Conservation (phyloP, 2,329 filamentous ascomycete genomes). For the Pseudofabraea citricarpa region DNA sequence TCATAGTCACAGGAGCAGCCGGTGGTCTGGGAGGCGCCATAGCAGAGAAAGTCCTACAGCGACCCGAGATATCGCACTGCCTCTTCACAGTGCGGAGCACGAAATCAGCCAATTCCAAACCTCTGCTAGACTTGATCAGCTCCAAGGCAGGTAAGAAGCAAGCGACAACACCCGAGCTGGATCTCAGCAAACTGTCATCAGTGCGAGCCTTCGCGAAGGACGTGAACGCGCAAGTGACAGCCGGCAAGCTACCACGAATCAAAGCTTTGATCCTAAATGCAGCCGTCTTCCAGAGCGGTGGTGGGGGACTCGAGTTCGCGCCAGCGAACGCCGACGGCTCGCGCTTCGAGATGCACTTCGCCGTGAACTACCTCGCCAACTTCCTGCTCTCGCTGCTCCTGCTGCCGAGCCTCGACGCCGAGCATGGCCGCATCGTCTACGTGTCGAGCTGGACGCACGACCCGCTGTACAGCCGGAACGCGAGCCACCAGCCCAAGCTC, state of each 20-base stretch:
- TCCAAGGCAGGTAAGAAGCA: slow-evolving; percentile 13
- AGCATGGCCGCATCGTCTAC: slow-evolving; percentile 27
- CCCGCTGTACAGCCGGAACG: no score
- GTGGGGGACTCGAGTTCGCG: slow-evolving; percentile 11
- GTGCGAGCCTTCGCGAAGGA: slow-evolving; percentile 3
- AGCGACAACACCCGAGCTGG: no score
- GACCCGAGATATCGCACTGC: neutral
- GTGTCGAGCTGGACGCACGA: no score
- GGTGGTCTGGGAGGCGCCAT: slow-evolving; percentile 20
- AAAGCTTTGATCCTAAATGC: slow-evolving; percentile 21
- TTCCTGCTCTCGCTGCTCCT: slow-evolving; percentile 29
- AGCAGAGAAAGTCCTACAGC: neutral
- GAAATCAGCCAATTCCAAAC: slow-evolving; percentile 4
- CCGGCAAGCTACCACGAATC: slow-evolving; percentile 14
- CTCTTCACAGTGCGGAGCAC: neutral
- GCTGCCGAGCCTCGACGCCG: slow-evolving; percentile 29
- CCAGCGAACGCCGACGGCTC: slow-evolving; percentile 26
- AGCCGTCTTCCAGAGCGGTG: no score
- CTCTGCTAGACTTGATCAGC: slow-evolving; percentile 9
- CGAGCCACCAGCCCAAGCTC: no score
- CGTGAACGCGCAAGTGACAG: slow-evolving; percentile 15
- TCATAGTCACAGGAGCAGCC: slow-evolving; percentile 20
- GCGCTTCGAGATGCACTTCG: slow-evolving; percentile 30
- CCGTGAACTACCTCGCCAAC: slow-evolving; percentile 29
- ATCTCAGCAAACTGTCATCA: slow-evolving; percentile 6